Evolutionary conservation across 139 green algal genomes (phyloP), one percentile per base, ranked within the genome.

Genomic region (Micractinium conductrix): DNA sequence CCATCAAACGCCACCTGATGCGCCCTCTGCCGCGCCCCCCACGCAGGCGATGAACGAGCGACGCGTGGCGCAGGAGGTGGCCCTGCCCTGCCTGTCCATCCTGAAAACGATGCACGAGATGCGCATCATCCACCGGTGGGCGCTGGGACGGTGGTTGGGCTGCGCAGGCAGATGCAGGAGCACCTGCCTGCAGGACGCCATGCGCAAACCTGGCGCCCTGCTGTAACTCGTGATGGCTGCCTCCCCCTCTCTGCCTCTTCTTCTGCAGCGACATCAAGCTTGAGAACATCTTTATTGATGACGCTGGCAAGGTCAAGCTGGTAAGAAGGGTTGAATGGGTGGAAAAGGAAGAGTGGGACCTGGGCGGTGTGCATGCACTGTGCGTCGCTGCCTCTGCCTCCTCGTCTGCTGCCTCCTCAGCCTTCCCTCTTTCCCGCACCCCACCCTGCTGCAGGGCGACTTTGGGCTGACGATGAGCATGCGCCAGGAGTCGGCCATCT

Each of bases 211-310:
- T 58, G 12, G n/a, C n/a, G n/a, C n/a, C n/a, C n/a, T n/a, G n/a
- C n/a, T n/a, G n/a, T n/a, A n/a, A n/a, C n/a, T n/a, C n/a, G n/a
- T n/a, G n/a, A n/a, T n/a, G n/a, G n/a, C n/a, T n/a, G n/a, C n/a
- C n/a, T n/a, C n/a, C n/a, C 38, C 37, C 30, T 26, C 33, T 79
- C 33, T 44, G 33, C 35, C 38, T 17, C 26, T 3, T 0, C 84
- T 1, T 7, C 45, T 19, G 44, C 74, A 92, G 92, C 43, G 93
- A 96, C 80, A 91, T 96, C 72, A 96, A 96, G 86, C 87, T 96
- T 60, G 93, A 96, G 78, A 96, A 96, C 86, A 91, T 96, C 48
- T 96, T 96, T 85, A 87, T 96, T 0, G 88, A 85, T 33, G 53
- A 60, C 8, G 81, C 79, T 30, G 84, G 88, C 8, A 45, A 79